phyloP scores from a whole-genome alignment of 805 yeast species.

The Starmera dryadoides region DNA sequence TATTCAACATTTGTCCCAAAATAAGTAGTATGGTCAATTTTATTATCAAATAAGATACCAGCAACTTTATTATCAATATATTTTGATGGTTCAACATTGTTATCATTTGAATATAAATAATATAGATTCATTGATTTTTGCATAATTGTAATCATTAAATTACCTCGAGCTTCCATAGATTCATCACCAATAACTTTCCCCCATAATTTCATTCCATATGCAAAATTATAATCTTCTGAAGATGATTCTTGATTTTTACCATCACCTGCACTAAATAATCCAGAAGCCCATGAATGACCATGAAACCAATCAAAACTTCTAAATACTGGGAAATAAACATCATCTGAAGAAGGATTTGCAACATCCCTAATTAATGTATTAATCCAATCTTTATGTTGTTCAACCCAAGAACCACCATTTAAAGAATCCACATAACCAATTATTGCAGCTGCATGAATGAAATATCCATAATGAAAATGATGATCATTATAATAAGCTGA shows the following conservation, averaged over 20 bases:
- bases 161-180: conserved; percentile 45
- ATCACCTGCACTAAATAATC: conserved; percentile 52
- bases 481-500: conserved; percentile 78
- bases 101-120: conserved; percentile 41
- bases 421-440: conserved; percentile 57
- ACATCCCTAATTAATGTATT: conserved; percentile 59
- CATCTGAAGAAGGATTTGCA: conserved; percentile 50
- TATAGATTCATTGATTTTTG: conserved; percentile 48
- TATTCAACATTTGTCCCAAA: conserved; percentile 56
- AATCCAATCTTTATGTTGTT: conserved; percentile 45
- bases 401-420: conserved; percentile 46
- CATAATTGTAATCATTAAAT: conserved; percentile 52
- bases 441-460: conserved; percentile 75
- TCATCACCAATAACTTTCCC: conserved; percentile 47
- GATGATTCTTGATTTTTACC: conserved; percentile 69
- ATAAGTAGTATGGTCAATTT: conserved; percentile 65
- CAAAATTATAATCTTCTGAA: conserved; percentile 65
- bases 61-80: conserved; percentile 52
- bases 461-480: conserved; percentile 84
- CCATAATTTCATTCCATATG: conserved; percentile 67
- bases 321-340: conserved; percentile 53
- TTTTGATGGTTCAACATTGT: conserved; percentile 41
- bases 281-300: conserved; percentile 76
- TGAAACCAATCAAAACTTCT: conserved; percentile 64
- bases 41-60: conserved; percentile 68